Conservation (phyloP, 257 asterid genomes). For the Ocimum tenuiflorum region DNA sequence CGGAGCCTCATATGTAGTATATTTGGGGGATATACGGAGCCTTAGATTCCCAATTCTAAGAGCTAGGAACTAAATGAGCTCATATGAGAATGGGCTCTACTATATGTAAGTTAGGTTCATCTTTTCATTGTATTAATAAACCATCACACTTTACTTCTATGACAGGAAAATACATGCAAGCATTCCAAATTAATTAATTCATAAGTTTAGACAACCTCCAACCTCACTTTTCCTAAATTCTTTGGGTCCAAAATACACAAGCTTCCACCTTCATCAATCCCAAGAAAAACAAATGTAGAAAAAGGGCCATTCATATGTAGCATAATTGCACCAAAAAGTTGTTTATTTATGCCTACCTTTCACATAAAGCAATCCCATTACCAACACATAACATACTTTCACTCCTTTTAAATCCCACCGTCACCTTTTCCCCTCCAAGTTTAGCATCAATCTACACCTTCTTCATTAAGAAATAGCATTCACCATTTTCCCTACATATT, state of each 20-base stretch:
- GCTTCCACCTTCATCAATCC: constrained; percentile 17
- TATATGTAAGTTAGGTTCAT: too few species aligned
- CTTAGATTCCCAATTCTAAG: too few species aligned
- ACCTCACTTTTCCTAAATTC: background rate
- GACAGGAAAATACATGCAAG: too few species aligned
- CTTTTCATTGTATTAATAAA: too few species aligned
- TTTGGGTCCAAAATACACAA: background rate
- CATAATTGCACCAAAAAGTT: constrained; percentile 29
- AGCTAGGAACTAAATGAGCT: too few species aligned
- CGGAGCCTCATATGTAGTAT: too few species aligned
- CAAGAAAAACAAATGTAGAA: constrained; percentile 18
- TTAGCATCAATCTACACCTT: constrained; percentile 57
- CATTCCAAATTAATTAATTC: background rate
- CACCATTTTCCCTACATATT: constrained; percentile 20
- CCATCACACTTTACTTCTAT: too few species aligned
- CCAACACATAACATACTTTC: constrained; percentile 36
- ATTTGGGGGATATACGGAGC: too few species aligned
- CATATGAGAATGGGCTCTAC: too few species aligned
- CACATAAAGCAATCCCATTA: constrained; percentile 53
- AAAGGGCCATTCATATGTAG: constrained; percentile 19
- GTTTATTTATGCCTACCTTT: constrained; percentile 3
- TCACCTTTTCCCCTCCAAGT: constrained; percentile 38
- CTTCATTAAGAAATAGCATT: constrained; percentile 46
- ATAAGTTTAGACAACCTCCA: background rate
- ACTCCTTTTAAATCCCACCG: constrained; percentile 41